Base-by-base conservation (phyloP, 306 rosid genomes). In the Cucumis melo region DNA sequence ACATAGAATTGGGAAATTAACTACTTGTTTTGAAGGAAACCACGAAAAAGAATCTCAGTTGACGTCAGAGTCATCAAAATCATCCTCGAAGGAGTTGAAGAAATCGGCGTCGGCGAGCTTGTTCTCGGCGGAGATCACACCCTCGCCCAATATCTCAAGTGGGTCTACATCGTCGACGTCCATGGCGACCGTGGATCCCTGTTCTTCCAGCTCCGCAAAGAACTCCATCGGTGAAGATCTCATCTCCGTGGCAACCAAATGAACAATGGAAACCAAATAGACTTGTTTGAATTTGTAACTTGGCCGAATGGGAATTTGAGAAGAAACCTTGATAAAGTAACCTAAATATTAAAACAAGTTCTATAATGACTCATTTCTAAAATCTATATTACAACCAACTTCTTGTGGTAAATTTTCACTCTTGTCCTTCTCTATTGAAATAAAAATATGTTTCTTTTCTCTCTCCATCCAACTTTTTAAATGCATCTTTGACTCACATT, bases 141-240 rank as follows among this genome's bases (percentile, higher is more conserved):
- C 94, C 1, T 89, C 98, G 19, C 85, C 75, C 27, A 89, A 84
- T 23, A 86, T 84, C 79, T 93, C 97, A 27, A 87, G 85, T 0
- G 91, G 81, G 77, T 93, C 97, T 0, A 82, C 91, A 54, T 93
- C 98, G 80, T 93, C 98, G 0, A 93, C 98, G 50, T 93, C 97
- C 97, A 93, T 93, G 24, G 93, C 98, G 91, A 91, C 90, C 5
- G 96, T 32, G 12, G 98, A 84, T 4, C 85, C 92, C 61, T 88
- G 93, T 23, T 91, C 97, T 0, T 93, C 98, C 92, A 93, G 82
- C 79, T 91, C 98, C 38, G 87, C 88, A 74, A 89, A 88, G 83
- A 87, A 82, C 1, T 89, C 97, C 89, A 89, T 89, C 46, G 87
- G 79, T 85, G 84, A 89, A 42, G 91, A 67, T 79, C 89, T 88